Evolutionary conservation across 202 grass and related monocot species (phyloP).

Genomic region (Saccharum hybrid): DNA sequence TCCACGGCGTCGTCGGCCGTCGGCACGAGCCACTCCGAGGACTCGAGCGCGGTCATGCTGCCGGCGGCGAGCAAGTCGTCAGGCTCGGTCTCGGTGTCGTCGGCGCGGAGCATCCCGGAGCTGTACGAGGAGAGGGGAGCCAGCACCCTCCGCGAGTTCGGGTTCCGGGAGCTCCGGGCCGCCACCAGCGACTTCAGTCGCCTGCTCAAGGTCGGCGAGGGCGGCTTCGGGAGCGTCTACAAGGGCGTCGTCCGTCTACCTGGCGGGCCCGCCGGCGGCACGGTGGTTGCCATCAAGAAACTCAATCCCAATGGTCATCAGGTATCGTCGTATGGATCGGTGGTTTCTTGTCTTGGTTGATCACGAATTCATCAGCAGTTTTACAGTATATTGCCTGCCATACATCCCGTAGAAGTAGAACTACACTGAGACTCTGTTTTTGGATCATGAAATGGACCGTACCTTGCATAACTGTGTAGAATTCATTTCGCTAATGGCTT

Average conservation of each 20-base stretch:
- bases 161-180: conserved; percentile 56
- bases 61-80: too few species aligned
- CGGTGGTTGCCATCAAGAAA: conserved; percentile 61
- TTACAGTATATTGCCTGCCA: neutral
- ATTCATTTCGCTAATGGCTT: neutral
- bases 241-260: conserved; percentile 59
- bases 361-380: conserved; percentile 19
- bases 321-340: conserved; percentile 45
- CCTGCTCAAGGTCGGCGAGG: conserved; percentile 68
- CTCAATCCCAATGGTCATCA: conserved; percentile 65
- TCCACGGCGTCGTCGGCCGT: neutral
- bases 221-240: conserved; percentile 79
- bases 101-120: conserved; percentile 47
- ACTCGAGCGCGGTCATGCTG: conserved; percentile 30
- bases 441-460: neutral
- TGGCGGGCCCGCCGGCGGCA: too few species aligned
- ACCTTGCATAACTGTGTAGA: conserved; percentile 5
- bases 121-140: conserved; percentile 80
- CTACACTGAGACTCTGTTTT: neutral
- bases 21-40: conserved; percentile 43
- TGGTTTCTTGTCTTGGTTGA: conserved; percentile 2
- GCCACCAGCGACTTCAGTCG: conserved; percentile 78
- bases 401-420: too few species aligned
- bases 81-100: too few species aligned
- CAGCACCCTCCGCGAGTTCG: conserved; percentile 56